Evolutionary conservation across 257 asterid species (phyloP), one percentile per base, ranked within the genome.

Genomic region (Apocynum venetum): DNA sequence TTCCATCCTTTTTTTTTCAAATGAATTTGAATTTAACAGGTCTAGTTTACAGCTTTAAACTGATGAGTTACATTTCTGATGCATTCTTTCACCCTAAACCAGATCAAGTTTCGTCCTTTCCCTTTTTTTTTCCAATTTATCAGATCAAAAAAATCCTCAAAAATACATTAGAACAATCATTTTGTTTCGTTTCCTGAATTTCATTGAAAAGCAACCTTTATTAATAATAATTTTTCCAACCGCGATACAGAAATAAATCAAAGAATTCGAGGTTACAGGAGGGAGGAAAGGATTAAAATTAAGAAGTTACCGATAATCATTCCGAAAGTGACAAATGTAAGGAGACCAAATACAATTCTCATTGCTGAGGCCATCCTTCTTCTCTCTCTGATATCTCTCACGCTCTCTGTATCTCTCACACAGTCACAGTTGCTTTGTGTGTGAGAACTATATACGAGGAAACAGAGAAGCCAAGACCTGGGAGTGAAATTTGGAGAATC

Each of bases 251-350:
- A 46, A 66, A 10, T 53, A 68, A 68, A 68, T 68, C 53, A 44
- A 43, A 68, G 12, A 35, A 72, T 19, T 14, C 35, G 20, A 77
- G 43, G 8, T 31, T 6, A 4, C 6, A 60, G 31, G 10, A 43
- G 13, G 8, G 35, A 53, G 55, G 43, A 60, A n/a, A 74, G 47
- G 56, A 74, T 55, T 2, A 75, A 76, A 81, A 52, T 14, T 20
- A 51, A 71, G 47, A 40, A 53, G 55, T 70, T 81, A 91, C 97
- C 97, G 80, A 93, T 80, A 79, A 93, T 88, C 96, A 91, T 89
- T 85, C 94, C 97, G 56, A 83, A 74, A 7, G 97, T 81, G 79
- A 93, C 93, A 78, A 93, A 78, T 73, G 93, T 82, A 13, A 93
- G 96, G 55, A 93, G 90, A n/a, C 90, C 90, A 71, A 93, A 75